A percentile compares a stretch with the other conserved stretches of the same genome.
phyloP scores from a whole-genome alignment of 495 filamentous ascomycete genomes.

The Trichoderma reesei region DNA sequence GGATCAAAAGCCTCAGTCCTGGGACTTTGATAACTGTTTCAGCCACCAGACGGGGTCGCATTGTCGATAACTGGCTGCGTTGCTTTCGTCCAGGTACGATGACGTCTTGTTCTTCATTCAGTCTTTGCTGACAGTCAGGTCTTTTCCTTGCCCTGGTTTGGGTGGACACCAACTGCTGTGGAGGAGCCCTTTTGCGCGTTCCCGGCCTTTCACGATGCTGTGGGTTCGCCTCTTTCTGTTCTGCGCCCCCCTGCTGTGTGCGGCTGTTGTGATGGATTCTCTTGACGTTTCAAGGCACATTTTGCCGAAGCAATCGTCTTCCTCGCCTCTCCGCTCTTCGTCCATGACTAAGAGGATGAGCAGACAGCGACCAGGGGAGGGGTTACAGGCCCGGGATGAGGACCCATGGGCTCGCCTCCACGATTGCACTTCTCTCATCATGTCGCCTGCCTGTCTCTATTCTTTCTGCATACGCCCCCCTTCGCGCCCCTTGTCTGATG shows the following conservation, averaged over 20 bases:
- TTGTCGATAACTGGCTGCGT: background rate
- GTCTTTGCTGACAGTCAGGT: too few species aligned
- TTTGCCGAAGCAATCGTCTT: background rate
- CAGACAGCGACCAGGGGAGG: background rate
- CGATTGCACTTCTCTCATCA: too few species aligned
- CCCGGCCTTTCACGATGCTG: background rate
- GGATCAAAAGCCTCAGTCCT: constrained; percentile 6
- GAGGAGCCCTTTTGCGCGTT: background rate
- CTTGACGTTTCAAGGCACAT: constrained; percentile 7
- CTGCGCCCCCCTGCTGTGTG: background rate
- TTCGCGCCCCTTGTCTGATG: background rate
- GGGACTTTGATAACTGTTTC: constrained; percentile 5
- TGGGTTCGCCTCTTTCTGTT: background rate
- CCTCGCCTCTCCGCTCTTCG: background rate
- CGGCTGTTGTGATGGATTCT: background rate
- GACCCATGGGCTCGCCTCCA: background rate
- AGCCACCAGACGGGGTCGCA: background rate
- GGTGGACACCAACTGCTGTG: too few species aligned
- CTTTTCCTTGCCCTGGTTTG: too few species aligned
- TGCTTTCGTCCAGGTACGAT: background rate
- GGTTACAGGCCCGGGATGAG: background rate
- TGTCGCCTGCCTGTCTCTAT: too few species aligned
- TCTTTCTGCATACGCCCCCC: background rate
- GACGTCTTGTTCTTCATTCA: too few species aligned
- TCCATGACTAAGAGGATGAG: constrained; percentile 6